Conservation (phyloP, 805 yeast genomes). For the Yarrowia keelungensis region DNA sequence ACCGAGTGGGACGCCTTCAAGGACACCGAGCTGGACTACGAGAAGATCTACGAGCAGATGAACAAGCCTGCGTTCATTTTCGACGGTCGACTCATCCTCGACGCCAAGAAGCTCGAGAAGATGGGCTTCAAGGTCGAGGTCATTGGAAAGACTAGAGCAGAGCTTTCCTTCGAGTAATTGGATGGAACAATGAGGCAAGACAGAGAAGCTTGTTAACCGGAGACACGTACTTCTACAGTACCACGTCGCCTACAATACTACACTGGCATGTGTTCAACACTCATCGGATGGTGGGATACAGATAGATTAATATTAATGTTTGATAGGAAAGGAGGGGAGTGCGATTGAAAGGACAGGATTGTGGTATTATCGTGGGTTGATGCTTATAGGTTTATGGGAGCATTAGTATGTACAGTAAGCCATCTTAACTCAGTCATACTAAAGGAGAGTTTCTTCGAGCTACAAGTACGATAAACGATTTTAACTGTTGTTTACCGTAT, state of each 20-base stretch:
- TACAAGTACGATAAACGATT: too few relatives aligned
- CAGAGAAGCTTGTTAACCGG: too few relatives aligned
- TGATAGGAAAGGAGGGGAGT: neutral
- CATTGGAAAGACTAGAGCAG: conserved; percentile 43
- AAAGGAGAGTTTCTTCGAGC: too few relatives aligned
- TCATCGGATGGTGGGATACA: neutral
- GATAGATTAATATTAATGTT: conserved; percentile 25
- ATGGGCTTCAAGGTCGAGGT: conserved; percentile 48
- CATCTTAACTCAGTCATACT: too few relatives aligned
- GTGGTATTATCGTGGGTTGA: too few relatives aligned
- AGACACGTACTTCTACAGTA: too few relatives aligned
- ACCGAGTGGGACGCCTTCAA: conserved; percentile 49
- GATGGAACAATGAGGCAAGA: too few relatives aligned
- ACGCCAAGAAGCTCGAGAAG: conserved; percentile 44
- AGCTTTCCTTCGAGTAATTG: conserved; percentile 33
- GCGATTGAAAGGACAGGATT: neutral
- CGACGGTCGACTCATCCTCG: conserved; percentile 46
- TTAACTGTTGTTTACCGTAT: too few relatives aligned
- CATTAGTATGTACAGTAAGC: too few relatives aligned
- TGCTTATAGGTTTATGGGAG: too few relatives aligned
- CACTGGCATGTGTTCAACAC: neutral
- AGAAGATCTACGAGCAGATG: conserved; percentile 45
- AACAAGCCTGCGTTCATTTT: conserved; percentile 48
- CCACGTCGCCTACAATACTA: too few relatives aligned
- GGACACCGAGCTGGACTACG: conserved; percentile 46